A percentile compares a stretch with the other conserved stretches of the same genome.
phyloP scores from a whole-genome alignment of 2,329 filamentous ascomycete species.

The Nemania diffusa region DNA sequence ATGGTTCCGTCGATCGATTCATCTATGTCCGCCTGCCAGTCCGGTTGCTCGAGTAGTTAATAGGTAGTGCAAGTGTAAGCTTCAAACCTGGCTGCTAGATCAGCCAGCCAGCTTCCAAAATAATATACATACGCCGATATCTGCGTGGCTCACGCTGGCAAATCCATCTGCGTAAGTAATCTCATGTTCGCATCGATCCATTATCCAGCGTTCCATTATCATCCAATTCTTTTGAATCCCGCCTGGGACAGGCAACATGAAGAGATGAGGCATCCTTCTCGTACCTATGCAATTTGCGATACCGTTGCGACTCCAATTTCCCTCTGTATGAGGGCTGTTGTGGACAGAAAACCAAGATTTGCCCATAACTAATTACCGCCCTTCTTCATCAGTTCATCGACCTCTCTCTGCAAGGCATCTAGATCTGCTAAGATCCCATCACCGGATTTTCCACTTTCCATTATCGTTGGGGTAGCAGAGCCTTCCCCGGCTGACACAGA shows the following conservation, averaged over 20 bases:
- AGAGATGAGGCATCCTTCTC: neutral
- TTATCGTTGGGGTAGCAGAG: conserved; percentile 38
- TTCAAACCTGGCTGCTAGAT: neutral
- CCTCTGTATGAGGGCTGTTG: neutral
- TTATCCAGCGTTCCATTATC: conserved; percentile 13
- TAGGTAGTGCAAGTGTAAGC: neutral
- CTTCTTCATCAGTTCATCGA: conserved; percentile 71
- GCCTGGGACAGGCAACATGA: neutral
- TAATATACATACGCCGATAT: conserved; percentile 26
- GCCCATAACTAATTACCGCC: conserved; percentile 6
- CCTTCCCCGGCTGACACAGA: conserved; percentile 30
- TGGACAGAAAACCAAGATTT: neutral
- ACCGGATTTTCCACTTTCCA: conserved; percentile 49
- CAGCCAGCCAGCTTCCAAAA: neutral
- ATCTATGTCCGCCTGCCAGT: conserved; percentile 15
- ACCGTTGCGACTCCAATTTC: neutral
- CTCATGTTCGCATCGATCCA: neutral
- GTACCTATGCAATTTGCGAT: conserved; percentile 4
- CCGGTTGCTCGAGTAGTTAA: neutral
- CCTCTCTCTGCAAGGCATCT: conserved; percentile 76
- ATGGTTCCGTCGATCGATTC: neutral
- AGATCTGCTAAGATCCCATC: conserved; percentile 77
- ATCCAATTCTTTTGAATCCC: conserved; percentile 4
- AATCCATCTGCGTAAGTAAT: neutral
- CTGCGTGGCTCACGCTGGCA: neutral